Conservation (phyloP, 2,329 filamentous ascomycete genomes). For the Colletotrichum euphorbiae region DNA sequence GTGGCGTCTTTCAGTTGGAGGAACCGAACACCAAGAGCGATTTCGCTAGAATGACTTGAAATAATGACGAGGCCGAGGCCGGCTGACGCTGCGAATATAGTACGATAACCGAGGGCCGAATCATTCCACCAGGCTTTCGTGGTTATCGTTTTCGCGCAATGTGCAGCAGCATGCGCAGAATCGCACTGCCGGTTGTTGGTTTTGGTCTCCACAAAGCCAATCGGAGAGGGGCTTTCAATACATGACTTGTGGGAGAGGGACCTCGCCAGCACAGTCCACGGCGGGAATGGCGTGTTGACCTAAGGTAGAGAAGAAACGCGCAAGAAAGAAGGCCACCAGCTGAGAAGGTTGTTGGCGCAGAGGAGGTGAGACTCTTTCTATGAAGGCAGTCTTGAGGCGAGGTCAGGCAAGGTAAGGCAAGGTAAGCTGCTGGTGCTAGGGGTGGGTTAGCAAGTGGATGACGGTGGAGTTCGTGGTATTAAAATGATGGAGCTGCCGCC, state of each 20-base stretch:
- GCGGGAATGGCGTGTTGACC: slow-evolving; percentile 4
- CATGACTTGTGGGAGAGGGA: slow-evolving; percentile 45
- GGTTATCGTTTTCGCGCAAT: neutral
- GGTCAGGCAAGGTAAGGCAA: slow-evolving; percentile 26
- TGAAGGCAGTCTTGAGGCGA: slow-evolving; percentile 28
- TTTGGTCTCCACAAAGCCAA: slow-evolving; percentile 48
- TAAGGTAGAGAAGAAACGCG: neutral
- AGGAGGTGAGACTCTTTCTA: slow-evolving; percentile 13
- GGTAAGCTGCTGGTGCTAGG: slow-evolving; percentile 25
- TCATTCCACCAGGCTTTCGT: slow-evolving; percentile 12
- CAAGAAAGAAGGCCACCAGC: slow-evolving; percentile 22
- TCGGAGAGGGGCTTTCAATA: slow-evolving; percentile 47
- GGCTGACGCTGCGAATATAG: slow-evolving; percentile 9
- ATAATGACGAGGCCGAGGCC: neutral
- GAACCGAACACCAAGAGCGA: neutral
- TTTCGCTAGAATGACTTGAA: neutral
- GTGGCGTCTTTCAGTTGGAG: neutral
- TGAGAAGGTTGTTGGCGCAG: slow-evolving; percentile 14
- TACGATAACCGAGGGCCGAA: neutral
- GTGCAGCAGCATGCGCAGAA: slow-evolving; percentile 21
- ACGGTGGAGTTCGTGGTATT: slow-evolving; percentile 42
- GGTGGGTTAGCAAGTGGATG: slow-evolving; percentile 43
- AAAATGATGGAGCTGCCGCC: slow-evolving; percentile 44
- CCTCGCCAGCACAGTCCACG: slow-evolving; percentile 30
- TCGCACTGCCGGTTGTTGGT: slow-evolving; percentile 23